phyloP scores from a whole-genome alignment of 73 alveolate genomes.

The Stentor roeselii region DNA sequence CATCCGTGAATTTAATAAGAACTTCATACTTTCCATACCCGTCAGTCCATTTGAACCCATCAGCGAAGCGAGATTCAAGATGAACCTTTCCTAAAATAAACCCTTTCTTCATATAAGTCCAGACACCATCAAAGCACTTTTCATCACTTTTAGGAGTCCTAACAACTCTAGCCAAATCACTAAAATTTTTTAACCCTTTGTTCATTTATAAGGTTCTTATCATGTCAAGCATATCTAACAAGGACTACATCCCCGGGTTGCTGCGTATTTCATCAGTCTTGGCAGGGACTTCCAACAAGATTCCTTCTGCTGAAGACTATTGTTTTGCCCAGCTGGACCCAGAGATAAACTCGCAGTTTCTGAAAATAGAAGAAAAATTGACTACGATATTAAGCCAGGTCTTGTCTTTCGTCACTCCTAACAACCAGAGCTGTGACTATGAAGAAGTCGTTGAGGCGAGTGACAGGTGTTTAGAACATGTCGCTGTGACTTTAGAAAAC shows the following conservation, averaged over 20 bases:
- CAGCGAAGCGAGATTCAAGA: too few species aligned
- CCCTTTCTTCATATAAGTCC: too few species aligned
- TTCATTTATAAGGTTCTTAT: too few species aligned
- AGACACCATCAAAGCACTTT: too few species aligned
- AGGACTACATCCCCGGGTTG: neutral
- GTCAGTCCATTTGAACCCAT: too few species aligned
- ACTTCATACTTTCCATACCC: too few species aligned
- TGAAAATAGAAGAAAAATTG: neutral
- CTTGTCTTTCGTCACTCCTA: slow-evolving; percentile 2
- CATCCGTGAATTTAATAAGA: too few species aligned
- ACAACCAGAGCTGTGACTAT: slow-evolving; percentile 5
- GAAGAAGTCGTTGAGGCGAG: neutral
- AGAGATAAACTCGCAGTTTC: neutral
- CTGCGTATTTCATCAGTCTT: neutral
- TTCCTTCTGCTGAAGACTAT: neutral
- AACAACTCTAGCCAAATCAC: too few species aligned
- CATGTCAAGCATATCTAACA: neutral
- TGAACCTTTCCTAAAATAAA: too few species aligned
- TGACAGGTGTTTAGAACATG: slow-evolving; percentile 20
- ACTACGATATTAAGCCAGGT: neutral
- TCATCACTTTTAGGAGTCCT: too few species aligned
- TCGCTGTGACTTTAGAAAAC: neutral
- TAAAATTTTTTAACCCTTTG: too few species aligned
- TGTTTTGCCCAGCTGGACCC: neutral
- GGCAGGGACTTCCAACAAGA: neutral